phyloP scores from a whole-genome alignment of 495 filamentous ascomycete species.

The Podospora australis region DNA sequence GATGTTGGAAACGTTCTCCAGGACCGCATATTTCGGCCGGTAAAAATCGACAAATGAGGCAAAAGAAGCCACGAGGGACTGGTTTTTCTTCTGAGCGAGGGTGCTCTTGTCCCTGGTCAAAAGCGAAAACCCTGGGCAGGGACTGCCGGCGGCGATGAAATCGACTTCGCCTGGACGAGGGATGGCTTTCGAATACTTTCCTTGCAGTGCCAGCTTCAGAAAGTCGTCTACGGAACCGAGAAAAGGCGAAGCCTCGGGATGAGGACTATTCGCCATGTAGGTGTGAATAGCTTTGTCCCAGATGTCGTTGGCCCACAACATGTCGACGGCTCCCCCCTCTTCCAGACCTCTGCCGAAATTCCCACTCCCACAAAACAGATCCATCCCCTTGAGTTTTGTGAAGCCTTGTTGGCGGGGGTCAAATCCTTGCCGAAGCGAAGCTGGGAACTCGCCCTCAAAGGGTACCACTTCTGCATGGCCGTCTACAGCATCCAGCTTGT shows the following conservation, averaged over 20 bases:
- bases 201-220: slow-evolving; percentile 47
- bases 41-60: slow-evolving; percentile 67
- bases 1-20: slow-evolving; percentile 68
- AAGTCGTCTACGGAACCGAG: slow-evolving; percentile 67
- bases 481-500: slow-evolving; percentile 18
- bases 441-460: slow-evolving; percentile 20
- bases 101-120: slow-evolving; percentile 48
- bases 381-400: slow-evolving; percentile 47
- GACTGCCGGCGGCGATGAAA: slow-evolving; percentile 63
- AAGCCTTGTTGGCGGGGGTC: slow-evolving; percentile 49
- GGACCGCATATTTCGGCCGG: slow-evolving; percentile 59
- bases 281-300: slow-evolving; percentile 56
- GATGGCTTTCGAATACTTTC: slow-evolving; percentile 37
- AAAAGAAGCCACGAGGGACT: slow-evolving; percentile 67
- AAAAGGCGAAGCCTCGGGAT: slow-evolving; percentile 37
- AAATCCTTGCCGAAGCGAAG: slow-evolving; percentile 41
- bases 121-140: slow-evolving; percentile 65
- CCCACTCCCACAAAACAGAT: slow-evolving; percentile 68
- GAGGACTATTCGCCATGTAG: slow-evolving; percentile 53
- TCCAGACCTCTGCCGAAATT: slow-evolving; percentile 70
- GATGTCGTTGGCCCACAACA: slow-evolving; percentile 60
- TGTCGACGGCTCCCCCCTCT: slow-evolving; percentile 58
- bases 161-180: slow-evolving; percentile 55
- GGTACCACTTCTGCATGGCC: slow-evolving; percentile 13
- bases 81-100: slow-evolving; percentile 49